Conservation (phyloP, 371 early-diverging fungal species). For the Sporodiniella umbellata region DNA sequence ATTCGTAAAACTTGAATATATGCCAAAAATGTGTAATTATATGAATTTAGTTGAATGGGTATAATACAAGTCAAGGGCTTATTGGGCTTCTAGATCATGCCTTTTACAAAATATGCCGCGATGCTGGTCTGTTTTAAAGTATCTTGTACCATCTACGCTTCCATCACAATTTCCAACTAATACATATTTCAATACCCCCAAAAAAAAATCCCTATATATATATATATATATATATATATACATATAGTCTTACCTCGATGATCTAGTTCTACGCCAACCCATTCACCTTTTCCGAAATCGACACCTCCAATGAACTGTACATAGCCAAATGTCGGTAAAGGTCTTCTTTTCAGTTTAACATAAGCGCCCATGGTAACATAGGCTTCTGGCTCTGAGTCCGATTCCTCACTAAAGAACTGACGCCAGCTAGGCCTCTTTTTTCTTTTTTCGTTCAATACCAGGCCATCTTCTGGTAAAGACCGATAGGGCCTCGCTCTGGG, state of each 20-base stretch:
- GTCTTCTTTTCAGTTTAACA: slow-evolving; percentile 20
- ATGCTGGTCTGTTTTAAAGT: slow-evolving; percentile 27
- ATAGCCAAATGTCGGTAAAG: slow-evolving; percentile 27
- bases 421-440: slow-evolving; percentile 18
- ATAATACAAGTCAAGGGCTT: neutral
- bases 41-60: neutral
- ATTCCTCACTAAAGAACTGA: slow-evolving; percentile 8
- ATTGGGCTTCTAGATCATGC: slow-evolving; percentile 21
- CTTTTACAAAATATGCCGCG: slow-evolving; percentile 27
- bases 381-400: slow-evolving; percentile 4
- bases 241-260: slow-evolving; percentile 23
- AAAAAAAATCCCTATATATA: no score
- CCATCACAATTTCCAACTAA: slow-evolving; percentile 33
- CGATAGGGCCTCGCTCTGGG: slow-evolving; percentile 20
- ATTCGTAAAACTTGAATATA: no score
- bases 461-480: slow-evolving; percentile 19
- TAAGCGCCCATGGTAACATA: slow-evolving; percentile 18
- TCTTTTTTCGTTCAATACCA: slow-evolving; percentile 7
- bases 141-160: slow-evolving; percentile 17
- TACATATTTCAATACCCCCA: no score
- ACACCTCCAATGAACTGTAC: slow-evolving; percentile 32
- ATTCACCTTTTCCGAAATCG: slow-evolving; percentile 34
- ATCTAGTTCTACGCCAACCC: slow-evolving; percentile 32
- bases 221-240: no score
- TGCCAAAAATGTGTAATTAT: no score